A percentile compares a stretch with the other conserved stretches of the same genome.
Conservation (phyloP, 305 asterid species). For the Andrographis paniculata region DNA sequence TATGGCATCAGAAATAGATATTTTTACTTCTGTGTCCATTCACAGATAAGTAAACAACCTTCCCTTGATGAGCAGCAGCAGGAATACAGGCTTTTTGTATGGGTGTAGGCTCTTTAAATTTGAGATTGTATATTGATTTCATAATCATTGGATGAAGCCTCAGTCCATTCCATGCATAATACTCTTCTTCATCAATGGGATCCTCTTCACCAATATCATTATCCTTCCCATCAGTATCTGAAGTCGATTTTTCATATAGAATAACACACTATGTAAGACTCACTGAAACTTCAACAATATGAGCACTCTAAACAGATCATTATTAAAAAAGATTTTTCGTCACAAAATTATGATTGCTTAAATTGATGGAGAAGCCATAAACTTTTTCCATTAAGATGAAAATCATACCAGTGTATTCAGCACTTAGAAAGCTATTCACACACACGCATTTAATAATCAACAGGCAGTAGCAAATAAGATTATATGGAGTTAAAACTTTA, state of each 20-base stretch:
- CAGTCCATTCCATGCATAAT: slow-evolving; percentile 77
- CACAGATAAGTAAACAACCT: slow-evolving; percentile 39
- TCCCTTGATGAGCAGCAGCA: slow-evolving; percentile 98
- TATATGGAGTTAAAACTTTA: slow-evolving; percentile 4
- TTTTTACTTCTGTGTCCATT: slow-evolving; percentile 14
- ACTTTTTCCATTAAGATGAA: background rate
- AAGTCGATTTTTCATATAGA: slow-evolving; percentile 18
- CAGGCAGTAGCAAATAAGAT: background rate
- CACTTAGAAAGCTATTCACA: slow-evolving; percentile 1
- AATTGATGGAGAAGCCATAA: background rate
- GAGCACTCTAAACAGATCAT: slow-evolving; percentile 6
- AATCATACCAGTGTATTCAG: slow-evolving; percentile 6
- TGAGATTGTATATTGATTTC: slow-evolving; percentile 73
- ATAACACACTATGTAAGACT: slow-evolving; percentile 10
- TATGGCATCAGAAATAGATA: slow-evolving; percentile 8
- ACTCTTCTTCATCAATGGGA: slow-evolving; percentile 59
- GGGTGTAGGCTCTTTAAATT: slow-evolving; percentile 86
- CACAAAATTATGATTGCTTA: slow-evolving; percentile 3
- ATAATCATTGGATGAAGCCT: slow-evolving; percentile 85
- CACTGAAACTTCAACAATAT: slow-evolving; percentile 9
- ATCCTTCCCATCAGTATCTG: slow-evolving; percentile 33
- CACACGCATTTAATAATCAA: background rate
- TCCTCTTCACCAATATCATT: slow-evolving; percentile 39
- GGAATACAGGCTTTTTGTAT: slow-evolving; percentile 93
- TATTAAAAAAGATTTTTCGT: slow-evolving; percentile 1